Evolutionary conservation across 768 basidiomycete species (phyloP).

Genomic region (Hirschioporus abietinus): DNA sequence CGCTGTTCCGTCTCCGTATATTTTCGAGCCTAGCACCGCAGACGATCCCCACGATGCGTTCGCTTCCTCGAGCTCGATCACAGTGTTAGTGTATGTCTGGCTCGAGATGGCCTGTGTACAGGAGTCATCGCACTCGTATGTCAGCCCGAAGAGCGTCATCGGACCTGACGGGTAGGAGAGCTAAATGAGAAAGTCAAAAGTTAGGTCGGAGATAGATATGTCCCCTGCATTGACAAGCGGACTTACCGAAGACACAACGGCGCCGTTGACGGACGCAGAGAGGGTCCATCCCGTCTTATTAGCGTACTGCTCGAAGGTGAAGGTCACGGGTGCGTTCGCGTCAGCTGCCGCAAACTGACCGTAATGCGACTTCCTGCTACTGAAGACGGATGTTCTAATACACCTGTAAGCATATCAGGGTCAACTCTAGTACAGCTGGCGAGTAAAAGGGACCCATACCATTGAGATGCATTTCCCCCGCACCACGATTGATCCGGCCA

Average conservation of each 20-base stretch:
- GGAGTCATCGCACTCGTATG: background rate
- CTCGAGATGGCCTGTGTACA: background rate
- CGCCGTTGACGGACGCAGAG: background rate
- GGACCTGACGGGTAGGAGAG: conserved; percentile 2
- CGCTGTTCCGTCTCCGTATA: background rate
- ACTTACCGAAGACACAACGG: conserved; percentile 1
- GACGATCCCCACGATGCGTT: background rate
- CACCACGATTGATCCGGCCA: conserved; percentile 3
- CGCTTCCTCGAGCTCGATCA: background rate
- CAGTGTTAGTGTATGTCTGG: background rate
- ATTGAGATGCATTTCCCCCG: conserved; percentile 3
- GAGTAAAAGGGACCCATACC: background rate
- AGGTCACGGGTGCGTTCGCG: conserved; percentile 2
- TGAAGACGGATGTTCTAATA: background rate
- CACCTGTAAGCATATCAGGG: background rate
- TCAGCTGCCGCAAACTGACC: background rate
- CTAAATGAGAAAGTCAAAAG: background rate
- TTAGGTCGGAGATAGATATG: background rate
- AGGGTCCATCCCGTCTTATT: conserved; percentile 4
- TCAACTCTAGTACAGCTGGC: background rate
- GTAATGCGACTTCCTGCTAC: background rate
- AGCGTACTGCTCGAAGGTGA: conserved; percentile 3
- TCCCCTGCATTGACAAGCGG: background rate
- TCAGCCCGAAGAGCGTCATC: conserved; percentile 1
- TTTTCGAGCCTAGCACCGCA: background rate